Evolutionary conservation across 768 basidiomycete genomes (phyloP).

Genomic region (Thelephora ganbajun): DNA sequence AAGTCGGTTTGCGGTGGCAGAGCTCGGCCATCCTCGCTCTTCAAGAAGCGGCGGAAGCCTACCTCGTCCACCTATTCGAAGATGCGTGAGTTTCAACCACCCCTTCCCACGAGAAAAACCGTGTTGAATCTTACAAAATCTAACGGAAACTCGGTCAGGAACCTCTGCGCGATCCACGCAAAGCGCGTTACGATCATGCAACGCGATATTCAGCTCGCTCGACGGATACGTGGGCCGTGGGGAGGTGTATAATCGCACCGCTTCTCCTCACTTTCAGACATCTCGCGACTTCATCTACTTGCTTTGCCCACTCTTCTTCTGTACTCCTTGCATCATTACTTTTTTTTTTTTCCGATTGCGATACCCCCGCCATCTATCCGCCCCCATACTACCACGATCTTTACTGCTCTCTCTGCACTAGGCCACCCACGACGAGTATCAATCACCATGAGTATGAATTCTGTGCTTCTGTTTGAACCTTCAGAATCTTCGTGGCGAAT

Average conservation of each 20-base stretch:
- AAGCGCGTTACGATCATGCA: slow-evolving; percentile 98
- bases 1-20: slow-evolving; percentile 78
- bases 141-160: slow-evolving; percentile 30
- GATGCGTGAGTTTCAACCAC: slow-evolving; percentile 66
- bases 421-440: too few species aligned
- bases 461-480: too few species aligned
- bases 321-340: too few species aligned
- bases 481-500: too few species aligned
- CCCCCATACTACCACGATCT: too few species aligned
- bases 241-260: slow-evolving; percentile 42
- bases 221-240: slow-evolving; percentile 89
- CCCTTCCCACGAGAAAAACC: slow-evolving; percentile 2
- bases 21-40: slow-evolving; percentile 85
- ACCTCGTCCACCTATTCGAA: slow-evolving; percentile 90
- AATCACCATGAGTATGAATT: too few species aligned
- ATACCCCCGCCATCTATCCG: too few species aligned
- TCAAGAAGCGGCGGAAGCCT: slow-evolving; percentile 95
- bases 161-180: slow-evolving; percentile 93
- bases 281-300: too few species aligned
- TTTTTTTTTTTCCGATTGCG: too few species aligned
- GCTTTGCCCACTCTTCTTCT: too few species aligned
- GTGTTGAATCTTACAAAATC: not conserved
- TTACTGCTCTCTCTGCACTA: too few species aligned
- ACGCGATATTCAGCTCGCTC: slow-evolving; percentile 89
- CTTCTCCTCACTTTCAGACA: too few species aligned